Base-by-base conservation (phyloP, 805 yeast genomes). In the Zygotorulaspora chibaensis region DNA sequence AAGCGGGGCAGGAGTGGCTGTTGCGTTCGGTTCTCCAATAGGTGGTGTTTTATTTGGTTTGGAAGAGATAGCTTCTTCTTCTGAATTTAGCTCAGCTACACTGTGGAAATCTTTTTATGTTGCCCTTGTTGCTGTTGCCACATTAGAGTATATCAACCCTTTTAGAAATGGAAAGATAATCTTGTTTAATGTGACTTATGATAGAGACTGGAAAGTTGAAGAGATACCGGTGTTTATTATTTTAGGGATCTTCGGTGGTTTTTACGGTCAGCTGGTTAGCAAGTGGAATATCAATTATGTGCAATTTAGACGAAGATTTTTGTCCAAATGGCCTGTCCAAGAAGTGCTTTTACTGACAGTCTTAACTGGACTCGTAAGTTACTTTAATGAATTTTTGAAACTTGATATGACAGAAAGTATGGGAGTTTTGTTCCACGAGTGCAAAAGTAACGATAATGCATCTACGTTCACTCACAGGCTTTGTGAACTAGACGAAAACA, bases 1-100 rank as follows among this genome's bases (percentile, higher is more conserved):
- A 3, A 78, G 96, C 8, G 98, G 96, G 2, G 96, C 99, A 1
- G 99, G 99, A 43, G 98, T 93, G 8, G 98, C 98, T 0, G 98
- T 93, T 8, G 99, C 98, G 0, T 93, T 93, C 71, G 98, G 96
- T 0, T 80, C 90, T 10, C 99, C 99, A 0, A 88, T 91, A 70
- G 96, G 96, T 20, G 99, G 99, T 12, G 98, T 93, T 1, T 67
- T 93, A 33, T 93, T 95, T 63, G 81, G 95, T 10, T 76, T 93
- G 48, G 99, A 93, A 62, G 99, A 93, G 56, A 88, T 93, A 26
- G 61, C 70, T 0, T 58, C 70, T n/a, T 79, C 93, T 0, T 73
- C 83, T 27, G 76, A 77, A 34, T 84, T 88, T 61, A 84, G 80
- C 53, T 69, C 89, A 12, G 74, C 84, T 2, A 86, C 96, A 1